Conservation (phyloP, 2,329 filamentous ascomycete species). For the Colletotrichum viniferum region DNA sequence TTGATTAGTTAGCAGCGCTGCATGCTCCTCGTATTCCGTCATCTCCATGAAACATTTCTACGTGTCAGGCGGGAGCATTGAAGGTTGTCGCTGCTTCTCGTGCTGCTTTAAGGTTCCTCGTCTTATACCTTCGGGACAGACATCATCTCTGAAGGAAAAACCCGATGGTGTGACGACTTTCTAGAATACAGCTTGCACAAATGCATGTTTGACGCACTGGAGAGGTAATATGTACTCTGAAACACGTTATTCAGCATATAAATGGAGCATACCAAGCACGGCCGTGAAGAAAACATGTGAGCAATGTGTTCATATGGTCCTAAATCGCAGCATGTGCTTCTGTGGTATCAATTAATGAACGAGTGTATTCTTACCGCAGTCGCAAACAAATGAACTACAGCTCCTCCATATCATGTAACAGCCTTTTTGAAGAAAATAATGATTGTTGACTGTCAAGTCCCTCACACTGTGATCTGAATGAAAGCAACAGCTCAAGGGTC, state of each 20-base stretch:
- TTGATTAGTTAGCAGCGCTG: too few species aligned
- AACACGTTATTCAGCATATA: neutral
- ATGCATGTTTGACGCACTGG: neutral
- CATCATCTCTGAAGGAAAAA: neutral
- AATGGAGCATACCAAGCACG: accelerated
- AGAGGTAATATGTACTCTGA: neutral
- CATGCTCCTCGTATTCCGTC: neutral
- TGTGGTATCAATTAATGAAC: neutral
- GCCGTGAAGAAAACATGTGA: neutral
- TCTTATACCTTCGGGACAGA: too few species aligned
- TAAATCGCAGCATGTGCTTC: neutral
- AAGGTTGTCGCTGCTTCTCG: neutral
- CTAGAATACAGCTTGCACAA: accelerated
- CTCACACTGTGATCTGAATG: neutral
- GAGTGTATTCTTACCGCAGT: accelerated
- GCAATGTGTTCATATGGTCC: neutral
- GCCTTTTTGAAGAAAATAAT: neutral
- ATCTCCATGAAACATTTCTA: neutral
- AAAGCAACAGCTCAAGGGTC: neutral
- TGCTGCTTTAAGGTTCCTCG: neutral
- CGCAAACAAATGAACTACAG: neutral
- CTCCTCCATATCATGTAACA: neutral
- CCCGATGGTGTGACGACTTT: neutral
- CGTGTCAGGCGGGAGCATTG: neutral
- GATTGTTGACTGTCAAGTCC: accelerated